Evolutionary conservation across 306 rosid species (phyloP).

Genomic region (Quercus alba): DNA sequence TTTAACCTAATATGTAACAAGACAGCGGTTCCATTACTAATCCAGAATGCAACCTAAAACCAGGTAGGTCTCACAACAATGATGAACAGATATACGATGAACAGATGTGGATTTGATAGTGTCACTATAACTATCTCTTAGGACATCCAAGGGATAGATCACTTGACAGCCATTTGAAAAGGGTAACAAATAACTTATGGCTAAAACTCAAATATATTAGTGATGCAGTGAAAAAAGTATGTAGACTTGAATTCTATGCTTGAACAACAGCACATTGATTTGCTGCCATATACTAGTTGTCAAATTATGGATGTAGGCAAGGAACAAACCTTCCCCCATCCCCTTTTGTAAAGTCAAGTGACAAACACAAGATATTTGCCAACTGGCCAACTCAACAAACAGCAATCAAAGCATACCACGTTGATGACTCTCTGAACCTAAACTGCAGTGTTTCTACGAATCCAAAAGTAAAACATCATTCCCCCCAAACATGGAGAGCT

Average conservation of each 20-base stretch:
- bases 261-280: neutral
- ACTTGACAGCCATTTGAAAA: neutral
- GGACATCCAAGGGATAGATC: neutral
- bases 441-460: neutral
- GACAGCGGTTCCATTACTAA: neutral
- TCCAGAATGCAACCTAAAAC: neutral
- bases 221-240: neutral
- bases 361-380: neutral
- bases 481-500: neutral
- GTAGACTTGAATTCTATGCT: neutral
- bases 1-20: neutral
- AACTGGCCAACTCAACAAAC: neutral
- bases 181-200: neutral
- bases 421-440: neutral
- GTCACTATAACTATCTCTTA: neutral
- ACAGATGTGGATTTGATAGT: neutral
- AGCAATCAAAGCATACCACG: neutral
- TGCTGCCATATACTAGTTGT: neutral
- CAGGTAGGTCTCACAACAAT: neutral
- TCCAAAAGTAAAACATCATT: neutral
- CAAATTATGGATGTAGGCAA: neutral
- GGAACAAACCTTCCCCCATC: neutral
- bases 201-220: neutral
- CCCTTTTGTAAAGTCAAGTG: neutral
- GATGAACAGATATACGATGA: neutral